Base-by-base conservation (phyloP, 345 rosid genomes). In the Physaria fendleri region DNA sequence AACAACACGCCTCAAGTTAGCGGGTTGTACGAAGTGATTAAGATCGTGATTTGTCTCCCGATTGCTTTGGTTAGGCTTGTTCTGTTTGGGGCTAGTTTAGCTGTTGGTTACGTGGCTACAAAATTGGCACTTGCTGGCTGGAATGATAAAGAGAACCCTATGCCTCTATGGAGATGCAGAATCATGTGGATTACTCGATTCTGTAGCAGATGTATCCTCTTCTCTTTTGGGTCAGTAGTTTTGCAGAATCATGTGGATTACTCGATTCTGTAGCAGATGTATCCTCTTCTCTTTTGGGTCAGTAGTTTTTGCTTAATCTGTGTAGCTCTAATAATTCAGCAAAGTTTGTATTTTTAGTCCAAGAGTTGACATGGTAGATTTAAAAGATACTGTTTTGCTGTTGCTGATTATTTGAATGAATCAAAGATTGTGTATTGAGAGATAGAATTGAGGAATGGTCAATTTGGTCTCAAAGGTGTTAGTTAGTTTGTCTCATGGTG, bases 211-310 rank as follows among this genome's bases (percentile, higher is more conserved):
- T 75, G 74, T 28, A 93, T 93, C 61, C 87, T 93, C 54, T 89
- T 93, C 82, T 75, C 95, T 30, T 93, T 93, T 21, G 99, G 99
- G 99, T 93, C 13, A 22, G 75, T 55, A 0, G 5, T 14, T 30
- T 35, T 32, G 3, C 12, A 52, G 85, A 59, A 35, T 93, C 72
- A 93, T 93, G 99, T 87, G 95, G 94, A 22, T 93, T 56, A 93
- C 99, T 61, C 80, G 99, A 72, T 5, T 77, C 64, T 85, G 69
- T 51, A 64, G 94, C 21, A 82, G 99, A 32, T 75, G 74, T 28
- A 93, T 93, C 61, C 87, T 93, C 54, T 89, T 93, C 82, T 75
- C 95, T 30, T 93, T 93, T 21, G 99, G 99, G 99, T 93, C 13
- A 22, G 75, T 55, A 0, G 5, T 14, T 30, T 35, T 32, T n/a